These are phyloP conservation scores for Didymella lethalis DNA, from an alignment of 2,329 filamentous ascomycete species.

Conservation along the genomic window DNA sequence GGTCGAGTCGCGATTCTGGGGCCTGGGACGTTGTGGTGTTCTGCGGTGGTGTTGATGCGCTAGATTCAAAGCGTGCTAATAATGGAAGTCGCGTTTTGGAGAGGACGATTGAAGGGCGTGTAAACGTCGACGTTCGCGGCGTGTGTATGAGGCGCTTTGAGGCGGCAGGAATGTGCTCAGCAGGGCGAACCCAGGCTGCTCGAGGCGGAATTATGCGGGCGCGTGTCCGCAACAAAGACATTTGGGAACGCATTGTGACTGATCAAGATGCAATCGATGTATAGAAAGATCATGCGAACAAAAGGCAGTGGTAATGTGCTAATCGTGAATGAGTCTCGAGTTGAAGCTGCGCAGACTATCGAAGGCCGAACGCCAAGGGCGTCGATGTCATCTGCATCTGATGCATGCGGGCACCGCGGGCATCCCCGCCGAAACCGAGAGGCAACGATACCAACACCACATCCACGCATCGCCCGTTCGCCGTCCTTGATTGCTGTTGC, in stretches of 20 bases:
- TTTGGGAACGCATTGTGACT: slow-evolving; percentile 35
- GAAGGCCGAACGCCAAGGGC: slow-evolving; percentile 15
- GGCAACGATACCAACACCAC: slow-evolving; percentile 13
- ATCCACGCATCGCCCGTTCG: neutral
- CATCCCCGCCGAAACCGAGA: slow-evolving; percentile 15
- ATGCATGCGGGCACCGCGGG: slow-evolving; percentile 26
- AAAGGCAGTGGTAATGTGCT: neutral
- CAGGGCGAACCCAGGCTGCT: slow-evolving; percentile 20
- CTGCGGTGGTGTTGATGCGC: slow-evolving; percentile 31
- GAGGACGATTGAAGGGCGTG: slow-evolving; percentile 29
- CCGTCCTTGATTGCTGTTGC: neutral
- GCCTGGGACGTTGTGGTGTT: slow-evolving; percentile 38
- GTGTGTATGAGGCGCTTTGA: slow-evolving; percentile 38
- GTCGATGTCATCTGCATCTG: slow-evolving; percentile 31
- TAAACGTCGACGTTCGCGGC: slow-evolving; percentile 38
- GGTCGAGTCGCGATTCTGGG: slow-evolving; percentile 47
- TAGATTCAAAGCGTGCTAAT: slow-evolving; percentile 39
- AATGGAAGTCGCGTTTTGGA: slow-evolving; percentile 21
- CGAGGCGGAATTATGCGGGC: slow-evolving; percentile 31
- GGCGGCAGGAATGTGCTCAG: slow-evolving; percentile 36
- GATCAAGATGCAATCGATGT: neutral
- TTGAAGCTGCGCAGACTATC: slow-evolving; percentile 19
- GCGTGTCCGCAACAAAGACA: slow-evolving; percentile 36
- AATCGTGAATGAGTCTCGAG: slow-evolving; percentile 6
- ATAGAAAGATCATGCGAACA: neutral